Evolutionary conservation across 176 grass and related monocot genomes (phyloP).

Genomic region (Dactylis glomerata): DNA sequence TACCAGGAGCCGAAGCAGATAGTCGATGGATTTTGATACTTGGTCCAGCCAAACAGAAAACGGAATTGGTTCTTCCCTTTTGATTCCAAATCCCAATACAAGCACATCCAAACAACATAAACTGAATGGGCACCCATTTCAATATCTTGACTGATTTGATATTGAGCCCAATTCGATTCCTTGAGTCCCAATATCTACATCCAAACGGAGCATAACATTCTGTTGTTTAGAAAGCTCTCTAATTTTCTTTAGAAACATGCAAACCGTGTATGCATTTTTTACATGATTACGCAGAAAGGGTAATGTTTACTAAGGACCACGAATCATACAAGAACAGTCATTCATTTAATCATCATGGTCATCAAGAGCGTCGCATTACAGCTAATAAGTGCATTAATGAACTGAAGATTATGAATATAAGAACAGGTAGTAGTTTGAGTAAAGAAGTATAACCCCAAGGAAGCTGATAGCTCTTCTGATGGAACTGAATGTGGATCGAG

Average conservation of each 20-base stretch:
- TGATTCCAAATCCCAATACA: too few species aligned
- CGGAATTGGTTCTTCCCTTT: too few species aligned
- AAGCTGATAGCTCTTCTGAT: constrained; percentile 86
- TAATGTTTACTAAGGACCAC: not conserved
- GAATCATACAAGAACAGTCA: not conserved
- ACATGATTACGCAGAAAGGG: not conserved
- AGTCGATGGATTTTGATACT: too few species aligned
- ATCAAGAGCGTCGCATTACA: not conserved
- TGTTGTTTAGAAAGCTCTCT: not conserved
- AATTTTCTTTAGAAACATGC: not conserved
- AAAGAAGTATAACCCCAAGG: constrained; percentile 72
- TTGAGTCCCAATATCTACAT: too few species aligned
- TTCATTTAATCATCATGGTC: constrained; percentile 3
- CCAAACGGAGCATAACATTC: too few species aligned
- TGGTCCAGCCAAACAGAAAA: too few species aligned
- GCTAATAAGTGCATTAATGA: not conserved
- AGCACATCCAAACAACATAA: too few species aligned
- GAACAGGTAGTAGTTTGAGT: not conserved
- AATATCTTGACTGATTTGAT: too few species aligned
- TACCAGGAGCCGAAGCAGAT: too few species aligned
- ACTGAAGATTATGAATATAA: not conserved
- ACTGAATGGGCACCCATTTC: too few species aligned
- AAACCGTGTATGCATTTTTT: not conserved
- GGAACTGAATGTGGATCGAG: constrained; percentile 91
- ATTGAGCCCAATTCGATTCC: too few species aligned